Percentiles rank a stretch among this genome's conserved stretches.
Conservation (phyloP, 164 flowering plant genomes). For the Buxus sempervirens region DNA sequence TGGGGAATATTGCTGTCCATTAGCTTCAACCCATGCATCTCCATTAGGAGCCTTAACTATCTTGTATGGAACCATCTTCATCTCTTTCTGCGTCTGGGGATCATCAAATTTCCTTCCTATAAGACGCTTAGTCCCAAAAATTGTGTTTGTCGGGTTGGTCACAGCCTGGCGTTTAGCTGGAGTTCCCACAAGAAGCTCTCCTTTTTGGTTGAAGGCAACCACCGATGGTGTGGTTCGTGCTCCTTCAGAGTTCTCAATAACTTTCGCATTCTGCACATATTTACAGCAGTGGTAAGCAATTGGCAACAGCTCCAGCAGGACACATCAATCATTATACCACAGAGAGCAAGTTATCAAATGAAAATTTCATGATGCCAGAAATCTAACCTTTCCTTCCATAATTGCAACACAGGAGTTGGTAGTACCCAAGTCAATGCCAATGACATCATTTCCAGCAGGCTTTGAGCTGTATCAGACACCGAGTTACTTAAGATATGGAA, state of each 20-base stretch:
- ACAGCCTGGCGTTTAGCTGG: conserved; percentile 77
- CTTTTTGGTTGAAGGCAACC: conserved; percentile 57
- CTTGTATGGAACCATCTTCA: conserved; percentile 75
- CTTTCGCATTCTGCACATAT: conserved; percentile 45
- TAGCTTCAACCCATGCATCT: conserved; percentile 76
- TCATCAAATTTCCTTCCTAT: conserved; percentile 67
- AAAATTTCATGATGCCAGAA: not conserved
- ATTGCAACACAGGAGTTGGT: conserved; percentile 66
- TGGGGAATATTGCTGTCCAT: conserved; percentile 62
- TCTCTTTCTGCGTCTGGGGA: conserved; percentile 64
- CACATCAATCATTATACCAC: not conserved
- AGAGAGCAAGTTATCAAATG: not conserved
- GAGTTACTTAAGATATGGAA: too few relatives aligned
- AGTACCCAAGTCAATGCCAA: conserved; percentile 72
- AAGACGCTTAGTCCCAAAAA: conserved; percentile 59
- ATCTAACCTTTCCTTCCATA: conserved; percentile 64
- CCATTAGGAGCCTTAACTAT: conserved; percentile 68
- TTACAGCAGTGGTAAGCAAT: not conserved
- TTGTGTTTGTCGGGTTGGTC: conserved; percentile 60
- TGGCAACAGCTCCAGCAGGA: not conserved
- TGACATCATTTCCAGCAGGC: conserved; percentile 56
- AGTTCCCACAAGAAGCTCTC: conserved; percentile 57
- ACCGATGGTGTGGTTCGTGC: conserved; percentile 70
- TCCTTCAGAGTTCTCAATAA: conserved; percentile 72
- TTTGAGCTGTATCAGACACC: conserved; percentile 33